A percentile compares a stretch with the other conserved stretches of the same genome.
Conservation (phyloP, 768 basidiomycete species). For the Podaxis pistillaris region DNA sequence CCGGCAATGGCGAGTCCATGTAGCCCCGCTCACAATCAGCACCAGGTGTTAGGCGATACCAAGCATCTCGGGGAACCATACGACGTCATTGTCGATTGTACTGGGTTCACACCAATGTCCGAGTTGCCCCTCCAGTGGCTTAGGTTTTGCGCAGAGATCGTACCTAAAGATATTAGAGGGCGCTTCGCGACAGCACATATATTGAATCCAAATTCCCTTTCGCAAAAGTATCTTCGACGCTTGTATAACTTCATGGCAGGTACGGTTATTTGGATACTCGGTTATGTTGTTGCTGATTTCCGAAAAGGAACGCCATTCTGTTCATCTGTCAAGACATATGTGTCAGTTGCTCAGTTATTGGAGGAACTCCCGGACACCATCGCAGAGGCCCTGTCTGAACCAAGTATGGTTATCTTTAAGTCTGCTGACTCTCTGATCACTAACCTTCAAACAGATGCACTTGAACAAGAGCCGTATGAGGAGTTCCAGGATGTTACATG, state of each 20-base stretch:
- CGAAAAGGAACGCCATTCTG: constrained; percentile 49
- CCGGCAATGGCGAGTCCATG: not conserved
- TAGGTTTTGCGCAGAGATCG: constrained; percentile 72
- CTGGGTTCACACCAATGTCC: constrained; percentile 68
- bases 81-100: constrained; percentile 82
- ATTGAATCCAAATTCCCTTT: constrained; percentile 69
- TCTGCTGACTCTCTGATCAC: not conserved
- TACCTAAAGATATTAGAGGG: constrained; percentile 65
- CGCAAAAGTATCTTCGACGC: constrained; percentile 72
- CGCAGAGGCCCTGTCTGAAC: constrained; percentile 46
- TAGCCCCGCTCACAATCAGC: not conserved
- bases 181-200: constrained; percentile 65
- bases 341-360: constrained; percentile 59
- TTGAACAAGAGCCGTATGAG: constrained; percentile 60
- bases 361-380: constrained; percentile 51
- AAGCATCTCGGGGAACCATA: constrained; percentile 49
- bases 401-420: constrained; percentile 42
- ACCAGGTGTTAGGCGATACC: constrained; percentile 51
- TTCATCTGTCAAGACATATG: constrained; percentile 55
- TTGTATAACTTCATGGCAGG: constrained; percentile 70
- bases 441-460: constrained; percentile 37
- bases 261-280: constrained; percentile 15
- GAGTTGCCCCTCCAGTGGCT: constrained; percentile 83
- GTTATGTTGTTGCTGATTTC: not conserved
- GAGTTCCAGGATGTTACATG: constrained; percentile 62